Base-by-base conservation (phyloP, 1,139 yeast genomes). In the Saccharomyces hybrid region DNA sequence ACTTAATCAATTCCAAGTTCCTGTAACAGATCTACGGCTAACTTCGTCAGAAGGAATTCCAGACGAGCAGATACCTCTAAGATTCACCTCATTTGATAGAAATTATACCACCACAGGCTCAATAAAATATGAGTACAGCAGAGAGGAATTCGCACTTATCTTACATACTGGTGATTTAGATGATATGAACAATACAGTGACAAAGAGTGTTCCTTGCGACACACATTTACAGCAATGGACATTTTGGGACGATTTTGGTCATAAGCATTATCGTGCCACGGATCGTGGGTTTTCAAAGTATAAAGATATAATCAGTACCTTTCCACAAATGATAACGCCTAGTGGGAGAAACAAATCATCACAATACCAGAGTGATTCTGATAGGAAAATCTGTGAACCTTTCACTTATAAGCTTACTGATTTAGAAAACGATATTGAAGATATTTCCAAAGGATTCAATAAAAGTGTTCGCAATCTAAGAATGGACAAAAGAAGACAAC, bases 1-100 rank as follows among this genome's bases (percentile, higher is more conserved):
- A 29, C 59, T 66, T 1, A 63, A 65, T 2, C 67, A 62, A 53
- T 56, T 63, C 7, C 57, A 61, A 9, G 68, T 65, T 5, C 68
- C 69, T 14, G 56, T 56, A 2, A 49, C 62, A 2, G 53, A 56
- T 25, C 41, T 61, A 14, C 16, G 46, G 4, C 55, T 57, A 50
- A 54, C 57, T 20, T 55, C 56, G 50, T 38, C 34, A 25, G 51
- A 52, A 27, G 53, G 52, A 5, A 11, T 49, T 5, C 20, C 48
- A n/a, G 25, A 46, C n/a, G 34, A 51, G 3, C 14, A 27, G n/a
- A 31, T 61, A 2, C 46, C 48, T 5, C 29, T 61, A 5, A 46
- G 58, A 16, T 63, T 62, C 41, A 60, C 65, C 6, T 47, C 63
- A 5, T 63, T 61, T 49, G 64, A 61, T 46, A 48, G 44, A 38